A percentile compares a stretch with the other conserved stretches of the same genome.
Conservation (phyloP, 2,329 filamentous ascomycete genomes). For the Grosmannia huntii region DNA sequence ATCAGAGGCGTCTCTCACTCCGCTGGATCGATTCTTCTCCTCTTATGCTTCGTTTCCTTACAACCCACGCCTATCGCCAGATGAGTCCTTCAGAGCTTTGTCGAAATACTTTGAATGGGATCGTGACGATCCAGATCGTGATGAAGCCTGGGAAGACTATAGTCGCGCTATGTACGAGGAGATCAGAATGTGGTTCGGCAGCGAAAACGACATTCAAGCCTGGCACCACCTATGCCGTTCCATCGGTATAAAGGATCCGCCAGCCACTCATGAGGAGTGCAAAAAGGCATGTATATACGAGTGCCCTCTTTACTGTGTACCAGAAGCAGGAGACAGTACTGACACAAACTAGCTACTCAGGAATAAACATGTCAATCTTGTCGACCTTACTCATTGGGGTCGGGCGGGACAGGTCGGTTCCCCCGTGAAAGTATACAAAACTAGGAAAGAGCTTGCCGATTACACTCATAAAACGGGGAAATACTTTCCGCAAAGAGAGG, state of each 20-base stretch:
- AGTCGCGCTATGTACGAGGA: constrained; percentile 1
- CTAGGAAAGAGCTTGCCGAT: neutral
- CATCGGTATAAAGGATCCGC: neutral
- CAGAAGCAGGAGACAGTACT: neutral
- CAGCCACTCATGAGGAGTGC: neutral
- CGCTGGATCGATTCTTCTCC: constrained; percentile 3
- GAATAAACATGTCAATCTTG: constrained; percentile 5
- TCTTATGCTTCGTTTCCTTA: neutral
- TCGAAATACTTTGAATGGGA: neutral
- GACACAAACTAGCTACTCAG: neutral
- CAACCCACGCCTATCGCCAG: neutral
- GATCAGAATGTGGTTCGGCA: constrained; percentile 3
- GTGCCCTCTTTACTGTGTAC: neutral
- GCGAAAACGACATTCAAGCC: neutral
- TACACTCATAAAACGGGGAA: neutral
- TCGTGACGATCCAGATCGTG: neutral
- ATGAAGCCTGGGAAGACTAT: neutral
- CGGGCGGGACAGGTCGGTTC: neutral
- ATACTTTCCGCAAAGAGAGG: neutral
- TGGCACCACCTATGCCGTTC: constrained; percentile 4
- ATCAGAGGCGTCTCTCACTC: neutral
- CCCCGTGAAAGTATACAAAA: neutral
- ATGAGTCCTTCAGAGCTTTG: neutral
- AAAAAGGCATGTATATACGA: neutral
- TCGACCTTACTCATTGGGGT: constrained; percentile 5